phyloP scores from a whole-genome alignment of 768 basidiomycete species.

The Lyophyllum decastes region DNA sequence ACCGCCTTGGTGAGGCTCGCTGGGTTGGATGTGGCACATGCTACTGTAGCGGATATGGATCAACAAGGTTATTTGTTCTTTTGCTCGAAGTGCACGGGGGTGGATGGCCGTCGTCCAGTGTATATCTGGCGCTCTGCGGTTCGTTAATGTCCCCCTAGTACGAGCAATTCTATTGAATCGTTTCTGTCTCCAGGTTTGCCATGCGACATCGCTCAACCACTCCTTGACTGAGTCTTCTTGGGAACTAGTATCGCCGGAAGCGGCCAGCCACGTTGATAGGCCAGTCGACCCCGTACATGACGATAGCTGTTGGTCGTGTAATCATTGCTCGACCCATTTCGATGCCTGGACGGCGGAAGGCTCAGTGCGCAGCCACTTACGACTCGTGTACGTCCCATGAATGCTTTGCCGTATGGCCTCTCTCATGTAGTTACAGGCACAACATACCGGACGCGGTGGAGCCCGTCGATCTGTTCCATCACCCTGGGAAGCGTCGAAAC shows the following conservation, averaged over 20 bases:
- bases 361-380: neutral
- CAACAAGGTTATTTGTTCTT: neutral
- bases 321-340: neutral
- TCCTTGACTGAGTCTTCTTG: neutral
- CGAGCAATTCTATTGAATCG: neutral
- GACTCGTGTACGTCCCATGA: neutral
- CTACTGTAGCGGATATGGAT: constrained; percentile 14
- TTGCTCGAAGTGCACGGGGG: constrained; percentile 2
- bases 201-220: neutral
- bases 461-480: neutral
- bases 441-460: neutral
- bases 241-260: neutral
- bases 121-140: constrained; percentile 17
- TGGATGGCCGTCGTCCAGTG: neutral
- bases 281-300: neutral
- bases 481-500: neutral
- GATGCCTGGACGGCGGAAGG: neutral
- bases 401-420: neutral
- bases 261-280: neutral
- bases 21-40: constrained; percentile 1
- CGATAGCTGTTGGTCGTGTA: neutral
- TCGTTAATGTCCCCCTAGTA: neutral
- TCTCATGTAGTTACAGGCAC: neutral
- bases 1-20: constrained; percentile 2
- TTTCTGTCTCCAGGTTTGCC: neutral